Evolutionary conservation across 2,329 filamentous ascomycete genomes (phyloP), one percentile per base, ranked within the genome.

Genomic region (Paradendryphiella salina): DNA sequence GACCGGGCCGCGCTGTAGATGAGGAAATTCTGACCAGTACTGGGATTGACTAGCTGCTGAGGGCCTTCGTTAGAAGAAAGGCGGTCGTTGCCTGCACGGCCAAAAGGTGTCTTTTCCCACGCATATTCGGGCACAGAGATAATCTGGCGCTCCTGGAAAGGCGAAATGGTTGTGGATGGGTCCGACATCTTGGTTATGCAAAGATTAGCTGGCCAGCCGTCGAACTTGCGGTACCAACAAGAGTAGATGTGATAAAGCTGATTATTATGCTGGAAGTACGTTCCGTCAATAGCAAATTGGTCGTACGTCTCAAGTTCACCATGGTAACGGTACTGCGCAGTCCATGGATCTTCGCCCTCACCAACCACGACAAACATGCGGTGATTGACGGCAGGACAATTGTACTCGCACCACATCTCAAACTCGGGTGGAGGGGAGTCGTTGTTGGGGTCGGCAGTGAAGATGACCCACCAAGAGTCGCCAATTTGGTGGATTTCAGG

Each of bases 201-300:
- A 5, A 81, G 72, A 50, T 80, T 81, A 3, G 78, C 75, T 9
- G 79, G 79, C 79, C 79, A 81, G 39, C 70, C 75, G 31, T 74
- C 73, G 59, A 78, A 79, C 14, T 73, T 64, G n/a, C 65, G 68
- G 51, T 74, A 72, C 72, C 72, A 75, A 52, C 72, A 75, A 8
- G 64, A 70, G 55, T 74, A 75, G 41, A 74, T 68, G 52, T 75
- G 72, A 38, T 75, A 74, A 3, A 75, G 55, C 54, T 46, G 61
- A 51, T 44, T 48, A 29, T 52, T 55, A 60, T 80, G 75, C 49
- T 73, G 68, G 60, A 80, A 80, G 63, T 81, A 81, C 0, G 79
- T 81, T 0, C 79, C 79, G 47, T 81, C 79, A 51, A 81, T 81
- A 17, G 78, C 77, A 56, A 81, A 81, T 52, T 81, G 79, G 54